These are phyloP conservation scores for Fusarium pilosicola DNA, from an alignment of 2,329 filamentous ascomycete species.

Conservation along the genomic window DNA sequence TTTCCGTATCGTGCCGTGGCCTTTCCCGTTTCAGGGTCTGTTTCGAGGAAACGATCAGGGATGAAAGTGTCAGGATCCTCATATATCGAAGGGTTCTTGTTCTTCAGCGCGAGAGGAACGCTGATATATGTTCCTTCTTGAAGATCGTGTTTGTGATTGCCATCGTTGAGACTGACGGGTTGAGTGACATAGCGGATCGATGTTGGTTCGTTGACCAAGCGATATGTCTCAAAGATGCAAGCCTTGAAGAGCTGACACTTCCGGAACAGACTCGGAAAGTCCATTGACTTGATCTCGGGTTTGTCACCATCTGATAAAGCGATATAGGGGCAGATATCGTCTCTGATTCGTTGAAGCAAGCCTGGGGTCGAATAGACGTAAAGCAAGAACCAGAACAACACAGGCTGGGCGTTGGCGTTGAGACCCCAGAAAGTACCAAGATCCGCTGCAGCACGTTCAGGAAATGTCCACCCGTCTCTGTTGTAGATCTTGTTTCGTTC, in stretches of 20 bases:
- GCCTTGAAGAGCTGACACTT: slow-evolving; percentile 38
- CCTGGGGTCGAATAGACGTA: slow-evolving; percentile 32
- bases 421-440: slow-evolving; percentile 31
- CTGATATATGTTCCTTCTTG: slow-evolving; percentile 34
- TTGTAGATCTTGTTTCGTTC: slow-evolving; percentile 32
- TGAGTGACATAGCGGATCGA: slow-evolving; percentile 31
- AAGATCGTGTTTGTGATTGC: slow-evolving; percentile 21
- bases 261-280: slow-evolving; percentile 12
- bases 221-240: slow-evolving; percentile 37
- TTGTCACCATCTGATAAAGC: not conserved
- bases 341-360: slow-evolving; percentile 11
- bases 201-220: slow-evolving; percentile 31
- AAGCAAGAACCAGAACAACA: slow-evolving; percentile 36
- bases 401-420: slow-evolving; percentile 37
- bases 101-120: slow-evolving; percentile 24
- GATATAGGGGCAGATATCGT: slow-evolving; percentile 25
- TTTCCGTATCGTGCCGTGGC: slow-evolving; percentile 30
- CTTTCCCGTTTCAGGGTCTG: slow-evolving; percentile 15
- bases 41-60: slow-evolving; percentile 36
- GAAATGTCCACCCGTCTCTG: slow-evolving; percentile 16
- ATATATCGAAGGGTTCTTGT: slow-evolving; percentile 28
- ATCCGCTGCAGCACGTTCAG: slow-evolving; percentile 15
- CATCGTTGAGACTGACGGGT: slow-evolving; percentile 22
- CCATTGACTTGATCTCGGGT: slow-evolving; percentile 23
- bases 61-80: slow-evolving; percentile 28